Evolutionary conservation across 2,329 filamentous ascomycete genomes (phyloP).

Genomic region (Ilyonectria sp.): DNA sequence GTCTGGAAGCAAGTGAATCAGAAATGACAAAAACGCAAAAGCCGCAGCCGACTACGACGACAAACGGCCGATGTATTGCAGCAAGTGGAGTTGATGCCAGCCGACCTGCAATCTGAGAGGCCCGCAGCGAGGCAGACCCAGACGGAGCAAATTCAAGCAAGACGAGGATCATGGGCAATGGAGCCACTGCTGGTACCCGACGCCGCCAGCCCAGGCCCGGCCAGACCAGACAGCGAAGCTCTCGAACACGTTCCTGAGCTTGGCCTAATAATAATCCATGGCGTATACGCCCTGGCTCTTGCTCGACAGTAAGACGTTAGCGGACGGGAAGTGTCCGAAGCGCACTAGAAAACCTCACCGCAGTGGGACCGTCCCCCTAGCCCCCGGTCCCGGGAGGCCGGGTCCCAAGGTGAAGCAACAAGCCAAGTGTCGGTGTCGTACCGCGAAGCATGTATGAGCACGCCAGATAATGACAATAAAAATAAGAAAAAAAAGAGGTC

Average conservation of each 20-base stretch:
- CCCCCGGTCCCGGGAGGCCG: not conserved
- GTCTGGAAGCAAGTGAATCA: not conserved
- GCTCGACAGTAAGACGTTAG: conserved; percentile 9
- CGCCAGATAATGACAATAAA: not conserved
- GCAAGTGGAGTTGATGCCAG: conserved; percentile 2
- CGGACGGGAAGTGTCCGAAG: conserved; percentile 34
- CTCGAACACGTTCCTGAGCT: conserved; percentile 10
- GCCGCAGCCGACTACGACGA: not conserved
- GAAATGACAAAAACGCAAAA: not conserved
- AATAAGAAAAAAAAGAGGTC: not conserved
- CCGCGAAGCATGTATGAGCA: not conserved
- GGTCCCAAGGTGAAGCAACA: conserved; percentile 22
- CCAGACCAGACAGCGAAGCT: conserved; percentile 2
- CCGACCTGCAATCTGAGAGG: not conserved
- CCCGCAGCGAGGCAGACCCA: not conserved
- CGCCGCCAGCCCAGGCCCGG: not conserved
- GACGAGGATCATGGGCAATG: conserved; percentile 5
- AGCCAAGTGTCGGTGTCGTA: conserved; percentile 1
- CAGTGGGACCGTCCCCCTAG: conserved; percentile 6
- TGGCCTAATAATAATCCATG: conserved; percentile 13
- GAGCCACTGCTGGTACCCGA: conserved; percentile 3
- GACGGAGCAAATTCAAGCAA: not conserved
- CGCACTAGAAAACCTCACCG: conserved; percentile 23
- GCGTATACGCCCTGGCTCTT: not conserved
- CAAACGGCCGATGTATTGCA: conserved; percentile 5